A percentile compares a stretch with the other conserved stretches of the same genome.
Conservation (phyloP, 2,329 filamentous ascomycete genomes). For the Phialophora tarda region DNA sequence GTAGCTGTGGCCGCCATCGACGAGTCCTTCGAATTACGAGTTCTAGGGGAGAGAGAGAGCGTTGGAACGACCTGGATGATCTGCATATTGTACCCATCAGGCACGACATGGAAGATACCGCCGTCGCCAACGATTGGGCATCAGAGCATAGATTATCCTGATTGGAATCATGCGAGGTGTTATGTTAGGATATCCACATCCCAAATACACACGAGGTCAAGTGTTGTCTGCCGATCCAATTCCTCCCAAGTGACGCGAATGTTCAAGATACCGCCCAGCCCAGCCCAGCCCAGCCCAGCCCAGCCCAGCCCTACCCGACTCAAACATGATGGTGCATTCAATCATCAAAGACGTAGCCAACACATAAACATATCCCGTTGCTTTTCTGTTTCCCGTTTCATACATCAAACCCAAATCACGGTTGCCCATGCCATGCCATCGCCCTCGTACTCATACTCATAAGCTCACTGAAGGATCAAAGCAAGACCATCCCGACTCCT, state of each 20-base stretch:
- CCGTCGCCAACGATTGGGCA: not conserved
- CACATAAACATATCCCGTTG: not conserved
- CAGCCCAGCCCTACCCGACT: not conserved
- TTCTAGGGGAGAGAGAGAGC: not conserved
- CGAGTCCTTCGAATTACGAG: not conserved
- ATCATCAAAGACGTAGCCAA: conserved; percentile 2
- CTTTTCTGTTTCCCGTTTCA: not conserved
- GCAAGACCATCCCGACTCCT: conserved; percentile 15
- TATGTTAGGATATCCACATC: conserved; percentile 6
- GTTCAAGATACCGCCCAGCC: not conserved
- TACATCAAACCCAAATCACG: not conserved
- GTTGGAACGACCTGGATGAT: not conserved
- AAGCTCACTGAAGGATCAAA: not conserved
- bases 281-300: not conserved
- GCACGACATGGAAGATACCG: not conserved
- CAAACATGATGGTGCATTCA: not conserved
- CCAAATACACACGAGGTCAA: conserved; percentile 1
- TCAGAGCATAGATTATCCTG: not conserved
- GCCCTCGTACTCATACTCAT: conserved; percentile 1
- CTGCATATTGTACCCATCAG: not conserved
- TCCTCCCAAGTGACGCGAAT: not conserved
- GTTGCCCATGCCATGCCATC: not conserved
- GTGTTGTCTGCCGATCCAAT: not conserved
- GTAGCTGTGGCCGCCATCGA: not conserved
- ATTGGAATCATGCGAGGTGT: not conserved